Evolutionary conservation across 2,329 filamentous ascomycete genomes (phyloP).

Genomic region (Teratosphaeria viscida): DNA sequence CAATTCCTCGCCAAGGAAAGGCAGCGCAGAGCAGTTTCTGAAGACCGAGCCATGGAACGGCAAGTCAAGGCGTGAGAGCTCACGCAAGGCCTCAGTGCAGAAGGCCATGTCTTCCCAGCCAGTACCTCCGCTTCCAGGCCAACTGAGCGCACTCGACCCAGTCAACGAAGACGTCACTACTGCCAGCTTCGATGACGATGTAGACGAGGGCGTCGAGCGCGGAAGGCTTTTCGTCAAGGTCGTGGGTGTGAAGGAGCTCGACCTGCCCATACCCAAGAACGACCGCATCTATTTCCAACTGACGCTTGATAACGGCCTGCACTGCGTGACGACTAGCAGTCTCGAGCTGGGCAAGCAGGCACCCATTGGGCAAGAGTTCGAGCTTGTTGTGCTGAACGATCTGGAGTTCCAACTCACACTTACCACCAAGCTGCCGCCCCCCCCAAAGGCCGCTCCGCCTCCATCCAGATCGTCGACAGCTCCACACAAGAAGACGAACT

Average conservation of each 20-base stretch:
- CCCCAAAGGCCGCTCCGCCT: constrained; percentile 8
- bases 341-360: constrained; percentile 84
- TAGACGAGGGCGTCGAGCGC: constrained; percentile 69
- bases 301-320: constrained; percentile 94
- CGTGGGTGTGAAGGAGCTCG: constrained; percentile 92
- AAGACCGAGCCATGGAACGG: constrained; percentile 96
- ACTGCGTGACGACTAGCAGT: constrained; percentile 95
- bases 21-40: constrained; percentile 76
- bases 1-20: constrained; percentile 63
- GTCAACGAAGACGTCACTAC: constrained; percentile 59
- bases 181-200: constrained; percentile 38
- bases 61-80: constrained; percentile 58
- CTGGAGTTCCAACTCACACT: constrained; percentile 98
- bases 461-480: constrained; percentile 56
- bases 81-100: constrained; percentile 44
- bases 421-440: constrained; percentile 75
- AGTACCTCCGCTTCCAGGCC: constrained; percentile 75
- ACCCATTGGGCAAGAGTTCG: constrained; percentile 95
- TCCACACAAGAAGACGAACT: constrained; percentile 30
- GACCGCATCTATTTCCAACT: constrained; percentile 91
- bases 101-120: constrained; percentile 39
- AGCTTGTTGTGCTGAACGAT: constrained; percentile 91
- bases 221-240: constrained; percentile 96
- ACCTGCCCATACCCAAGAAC: constrained; percentile 79
- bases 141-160: constrained; percentile 59